Evolutionary conservation across 495 filamentous ascomycete genomes (phyloP).

Genomic region (Choiromyces venosus): DNA sequence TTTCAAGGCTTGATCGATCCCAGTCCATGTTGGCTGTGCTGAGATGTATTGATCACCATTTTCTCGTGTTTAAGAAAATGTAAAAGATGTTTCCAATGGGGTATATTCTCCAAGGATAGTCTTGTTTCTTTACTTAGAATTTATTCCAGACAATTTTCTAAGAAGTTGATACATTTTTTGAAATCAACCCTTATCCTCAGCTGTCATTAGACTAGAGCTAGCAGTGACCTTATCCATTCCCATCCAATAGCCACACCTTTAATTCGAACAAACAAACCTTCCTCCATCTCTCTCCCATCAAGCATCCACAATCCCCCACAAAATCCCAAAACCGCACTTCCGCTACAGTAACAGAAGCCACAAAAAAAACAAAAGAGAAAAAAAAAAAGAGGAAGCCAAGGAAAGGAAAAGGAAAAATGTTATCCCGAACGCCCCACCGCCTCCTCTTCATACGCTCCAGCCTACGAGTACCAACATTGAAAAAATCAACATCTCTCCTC

Average conservation of each 20-base stretch:
- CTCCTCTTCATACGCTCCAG: constrained; percentile 43
- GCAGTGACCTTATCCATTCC: neutral
- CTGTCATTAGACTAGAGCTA: neutral
- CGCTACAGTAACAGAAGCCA: no score
- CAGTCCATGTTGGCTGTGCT: neutral
- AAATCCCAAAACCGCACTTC: neutral
- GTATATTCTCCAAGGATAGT: neutral
- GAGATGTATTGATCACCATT: neutral
- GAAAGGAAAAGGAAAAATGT: constrained; percentile 6
- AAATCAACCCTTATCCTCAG: neutral
- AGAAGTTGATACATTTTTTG: neutral
- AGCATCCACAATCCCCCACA: neutral
- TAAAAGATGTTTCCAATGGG: neutral
- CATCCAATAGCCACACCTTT: neutral
- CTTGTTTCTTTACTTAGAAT: neutral
- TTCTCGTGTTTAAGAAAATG: neutral
- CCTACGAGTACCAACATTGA: constrained; percentile 38
- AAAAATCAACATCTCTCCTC: constrained; percentile 39
- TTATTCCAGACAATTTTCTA: neutral
- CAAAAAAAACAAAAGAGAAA: neutral
- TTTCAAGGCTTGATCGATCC: neutral
- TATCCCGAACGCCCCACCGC: constrained; percentile 24
- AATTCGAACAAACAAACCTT: neutral
- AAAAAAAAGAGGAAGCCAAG: neutral
- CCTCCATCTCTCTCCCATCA: neutral